Evolutionary conservation across 139 green algal genomes (phyloP), one percentile per base, ranked within the genome.

Genomic region (Micractinium sp.): DNA sequence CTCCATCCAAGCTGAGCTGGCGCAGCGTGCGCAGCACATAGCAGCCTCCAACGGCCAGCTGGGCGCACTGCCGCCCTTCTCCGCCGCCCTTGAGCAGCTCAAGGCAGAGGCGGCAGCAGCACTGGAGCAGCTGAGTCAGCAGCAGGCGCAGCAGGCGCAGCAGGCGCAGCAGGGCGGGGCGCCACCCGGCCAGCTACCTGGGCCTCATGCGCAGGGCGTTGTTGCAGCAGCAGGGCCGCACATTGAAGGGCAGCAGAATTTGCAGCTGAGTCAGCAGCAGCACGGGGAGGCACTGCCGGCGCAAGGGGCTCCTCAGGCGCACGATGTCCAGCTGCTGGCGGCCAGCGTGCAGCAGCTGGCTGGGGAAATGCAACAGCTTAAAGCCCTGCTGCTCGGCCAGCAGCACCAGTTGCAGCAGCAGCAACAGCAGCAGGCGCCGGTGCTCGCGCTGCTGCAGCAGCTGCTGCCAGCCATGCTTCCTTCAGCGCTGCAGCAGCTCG

Each of bases 341-440:
- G 29, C 31, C 41, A 47, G 71, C 85, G 73, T 88, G 85, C 71
- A 88, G 31, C 71, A 73, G 3, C 33, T 88, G 71, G 22, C 47
- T 0, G 20, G 33, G 2, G 69, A 88, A 69, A 33, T 82, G 9
- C 71, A 71, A 41, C 71, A 82, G 71, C n/a, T 82, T 39, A 71
- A 88, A 73, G 31, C 41, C 7, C n/a, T 75, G 85, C 85, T 82
- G 67, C 22, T n/a, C 15, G 83, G n/a, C 47, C 80, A 85, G 80
- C 80, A 87, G 38, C 83, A 47, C 33, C 83, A 87, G 83, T n/a
- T n/a, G n/a, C 83, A 79, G 71, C 85, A 87, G 82, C 63, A 79
- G 66, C 82, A 66, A 38, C 19, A 87, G 82, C 63, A 73, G 71
- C 85, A 82, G 85, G 71, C 47, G 31, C 85, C 69, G 19, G 14